These are phyloP conservation scores for Solanum rostratum DNA, from an alignment of 257 asterid species.

Conservation along the genomic window DNA sequence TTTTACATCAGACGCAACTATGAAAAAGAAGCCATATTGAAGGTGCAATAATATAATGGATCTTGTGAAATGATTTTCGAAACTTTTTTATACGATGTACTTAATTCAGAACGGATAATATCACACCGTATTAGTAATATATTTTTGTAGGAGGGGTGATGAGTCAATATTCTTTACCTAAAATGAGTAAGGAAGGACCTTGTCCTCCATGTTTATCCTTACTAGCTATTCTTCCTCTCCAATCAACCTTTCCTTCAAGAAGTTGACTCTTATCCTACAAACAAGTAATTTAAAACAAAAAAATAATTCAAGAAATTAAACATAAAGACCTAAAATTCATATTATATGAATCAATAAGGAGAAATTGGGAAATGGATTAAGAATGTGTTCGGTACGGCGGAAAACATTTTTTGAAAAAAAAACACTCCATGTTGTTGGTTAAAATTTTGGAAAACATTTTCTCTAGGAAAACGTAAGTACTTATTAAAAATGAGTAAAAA, in stretches of 20 bases:
- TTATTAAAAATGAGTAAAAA: neutral
- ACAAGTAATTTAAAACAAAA: neutral
- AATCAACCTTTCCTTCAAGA: constrained; percentile 61
- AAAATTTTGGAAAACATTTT: neutral
- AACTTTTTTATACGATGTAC: too few species aligned
- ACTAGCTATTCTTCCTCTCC: constrained; percentile 53
- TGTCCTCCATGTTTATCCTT: constrained; percentile 54
- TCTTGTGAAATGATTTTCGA: neutral
- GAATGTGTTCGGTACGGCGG: neutral
- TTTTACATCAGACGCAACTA: neutral
- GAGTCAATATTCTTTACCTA: constrained; percentile 21
- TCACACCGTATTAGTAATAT: neutral
- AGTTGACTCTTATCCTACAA: constrained; percentile 33
- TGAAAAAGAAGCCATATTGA: neutral
- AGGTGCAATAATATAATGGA: neutral
- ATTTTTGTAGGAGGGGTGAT: too few species aligned
- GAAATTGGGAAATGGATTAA: neutral
- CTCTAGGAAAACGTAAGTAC: neutral
- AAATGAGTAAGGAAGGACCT: constrained; percentile 24
- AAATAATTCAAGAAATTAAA: neutral
- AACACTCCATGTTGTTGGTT: too few species aligned
- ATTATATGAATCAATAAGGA: neutral
- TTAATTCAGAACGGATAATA: neutral
- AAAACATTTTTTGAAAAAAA: neutral
- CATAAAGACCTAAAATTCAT: neutral